Conservation (phyloP, 805 yeast species). For the Teunomyces kruisii region DNA sequence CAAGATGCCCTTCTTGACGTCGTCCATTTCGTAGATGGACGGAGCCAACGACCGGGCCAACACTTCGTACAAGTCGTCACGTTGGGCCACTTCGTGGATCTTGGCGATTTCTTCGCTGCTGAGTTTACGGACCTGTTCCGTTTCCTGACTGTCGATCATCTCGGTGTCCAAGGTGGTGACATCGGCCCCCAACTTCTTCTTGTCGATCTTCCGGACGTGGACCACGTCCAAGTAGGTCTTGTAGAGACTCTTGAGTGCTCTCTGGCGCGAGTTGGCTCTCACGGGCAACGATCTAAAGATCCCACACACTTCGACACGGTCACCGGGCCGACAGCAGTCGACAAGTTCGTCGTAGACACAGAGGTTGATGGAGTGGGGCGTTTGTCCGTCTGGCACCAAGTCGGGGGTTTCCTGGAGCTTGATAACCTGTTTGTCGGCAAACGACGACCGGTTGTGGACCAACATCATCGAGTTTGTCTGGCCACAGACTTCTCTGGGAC, state of each 20-base stretch:
- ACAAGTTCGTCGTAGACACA: slow-evolving; percentile 96
- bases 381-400: slow-evolving; percentile 95
- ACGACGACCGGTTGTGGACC: slow-evolving; percentile 87
- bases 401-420: slow-evolving; percentile 96
- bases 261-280: slow-evolving; percentile 78
- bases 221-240: slow-evolving; percentile 95
- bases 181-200: slow-evolving; percentile 78
- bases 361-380: slow-evolving; percentile 92
- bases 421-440: slow-evolving; percentile 93
- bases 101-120: slow-evolving; percentile 66
- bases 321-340: slow-evolving; percentile 95
- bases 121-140: slow-evolving; percentile 72
- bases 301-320: slow-evolving; percentile 92
- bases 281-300: slow-evolving; percentile 92
- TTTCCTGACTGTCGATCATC: slow-evolving; percentile 65
- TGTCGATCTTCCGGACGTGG: slow-evolving; percentile 84
- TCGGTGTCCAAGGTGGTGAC: slow-evolving; percentile 55
- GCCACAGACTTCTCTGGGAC: slow-evolving; percentile 87
- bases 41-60: slow-evolving; percentile 93
- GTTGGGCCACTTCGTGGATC: slow-evolving; percentile 58
- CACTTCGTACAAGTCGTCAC: slow-evolving; percentile 82
- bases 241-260: slow-evolving; percentile 79
- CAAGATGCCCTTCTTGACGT: slow-evolving; percentile 91
- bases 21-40: slow-evolving; percentile 94
- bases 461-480: slow-evolving; percentile 85